Evolutionary conservation across 306 rosid genomes (phyloP).

Genomic region (Psophocarpus tetragonolobus): DNA sequence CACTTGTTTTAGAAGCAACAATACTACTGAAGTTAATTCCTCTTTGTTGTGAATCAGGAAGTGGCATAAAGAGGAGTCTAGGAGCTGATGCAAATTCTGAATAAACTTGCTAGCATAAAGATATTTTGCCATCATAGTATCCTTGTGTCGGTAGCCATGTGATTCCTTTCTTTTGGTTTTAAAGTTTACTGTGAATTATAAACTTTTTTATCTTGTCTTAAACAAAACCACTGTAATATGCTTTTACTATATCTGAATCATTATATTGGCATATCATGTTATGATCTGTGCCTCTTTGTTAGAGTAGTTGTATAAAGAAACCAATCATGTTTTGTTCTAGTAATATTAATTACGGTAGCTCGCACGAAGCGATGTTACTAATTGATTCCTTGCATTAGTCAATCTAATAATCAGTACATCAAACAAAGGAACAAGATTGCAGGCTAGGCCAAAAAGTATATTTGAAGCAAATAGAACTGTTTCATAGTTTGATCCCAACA

Average conservation of each 20-base stretch:
- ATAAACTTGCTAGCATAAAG: background rate
- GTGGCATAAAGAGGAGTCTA: too few species aligned
- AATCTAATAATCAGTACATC: background rate
- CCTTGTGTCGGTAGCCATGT: background rate
- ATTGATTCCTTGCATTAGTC: background rate
- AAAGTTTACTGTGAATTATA: background rate
- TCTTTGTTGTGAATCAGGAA: background rate
- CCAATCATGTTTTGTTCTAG: background rate
- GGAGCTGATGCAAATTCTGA: too few species aligned
- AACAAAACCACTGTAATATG: too few species aligned
- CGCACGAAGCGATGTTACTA: background rate
- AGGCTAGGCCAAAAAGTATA: background rate
- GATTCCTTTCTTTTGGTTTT: background rate
- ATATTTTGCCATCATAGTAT: background rate
- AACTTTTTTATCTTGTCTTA: background rate
- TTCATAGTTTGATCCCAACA: background rate
- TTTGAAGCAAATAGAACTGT: background rate
- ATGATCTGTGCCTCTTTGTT: background rate
- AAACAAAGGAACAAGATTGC: background rate
- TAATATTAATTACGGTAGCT: background rate
- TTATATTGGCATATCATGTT: background rate
- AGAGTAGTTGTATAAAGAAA: background rate
- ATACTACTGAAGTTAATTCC: background rate
- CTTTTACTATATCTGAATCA: too few species aligned
- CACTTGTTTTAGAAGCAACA: too few species aligned